These are phyloP conservation scores for Globisporangium echinulatum DNA, from an alignment of 352 stramenopile genomes.

Conservation along the genomic window DNA sequence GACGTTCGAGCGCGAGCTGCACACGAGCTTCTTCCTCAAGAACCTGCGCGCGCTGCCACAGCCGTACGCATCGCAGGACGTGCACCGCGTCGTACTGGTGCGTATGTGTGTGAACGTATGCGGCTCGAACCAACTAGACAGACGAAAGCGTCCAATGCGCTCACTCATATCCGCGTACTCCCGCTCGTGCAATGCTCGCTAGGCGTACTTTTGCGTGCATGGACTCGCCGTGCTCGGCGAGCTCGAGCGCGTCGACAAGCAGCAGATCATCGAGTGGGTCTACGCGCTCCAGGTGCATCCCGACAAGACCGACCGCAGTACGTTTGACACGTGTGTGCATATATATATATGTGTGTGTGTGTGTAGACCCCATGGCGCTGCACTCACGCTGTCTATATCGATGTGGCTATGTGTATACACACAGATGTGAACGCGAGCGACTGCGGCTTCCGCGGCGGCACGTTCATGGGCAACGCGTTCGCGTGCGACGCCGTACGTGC, in stretches of 20 bases:
- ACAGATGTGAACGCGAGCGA: conserved; percentile 45
- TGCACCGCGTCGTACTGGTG: conserved; percentile 72
- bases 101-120: conserved; percentile 3
- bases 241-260: conserved; percentile 61
- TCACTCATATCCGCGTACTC: too few relatives aligned
- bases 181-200: not conserved
- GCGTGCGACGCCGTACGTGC: conserved; percentile 24
- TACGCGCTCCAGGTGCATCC: conserved; percentile 79
- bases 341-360: too few relatives aligned
- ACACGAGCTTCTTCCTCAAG: conserved; percentile 77
- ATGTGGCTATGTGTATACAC: not conserved
- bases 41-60: conserved; percentile 61
- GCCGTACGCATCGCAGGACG: conserved; percentile 76
- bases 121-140: too few relatives aligned
- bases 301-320: conserved; percentile 52
- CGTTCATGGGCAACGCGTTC: conserved; percentile 63
- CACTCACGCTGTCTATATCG: not conserved
- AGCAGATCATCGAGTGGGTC: conserved; percentile 80
- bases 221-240: conserved; percentile 75
- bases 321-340: not conserved
- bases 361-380: too few relatives aligned
- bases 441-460: conserved; percentile 67
- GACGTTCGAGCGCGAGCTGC: conserved; percentile 64
- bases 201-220: conserved; percentile 84
- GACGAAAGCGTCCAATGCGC: too few relatives aligned